Evolutionary conservation across 2,329 filamentous ascomycete genomes (phyloP), one percentile per base, ranked within the genome.

Genomic region (Trichoderma endophyticum): DNA sequence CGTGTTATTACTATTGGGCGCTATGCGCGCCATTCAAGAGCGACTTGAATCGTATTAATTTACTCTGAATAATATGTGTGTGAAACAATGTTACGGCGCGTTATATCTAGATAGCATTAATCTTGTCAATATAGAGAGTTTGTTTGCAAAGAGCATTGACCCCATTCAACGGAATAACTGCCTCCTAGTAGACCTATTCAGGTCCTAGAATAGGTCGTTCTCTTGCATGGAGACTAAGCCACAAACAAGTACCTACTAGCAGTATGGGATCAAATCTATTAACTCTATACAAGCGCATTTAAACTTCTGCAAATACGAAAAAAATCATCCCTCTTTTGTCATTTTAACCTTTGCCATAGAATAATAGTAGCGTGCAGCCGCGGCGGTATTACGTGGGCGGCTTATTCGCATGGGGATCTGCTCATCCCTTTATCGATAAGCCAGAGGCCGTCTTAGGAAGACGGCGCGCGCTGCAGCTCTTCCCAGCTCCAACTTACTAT

Each of bases 351-450:
- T 24, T 30, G 48, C 43, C n/a, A 18, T 36, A 18, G 15, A 39
- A 39, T 15, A 36, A 39, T 39, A 62, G 15, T n/a, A 36, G 30
- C 32, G n/a, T 51, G 43, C n/a, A 21, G n/a, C n/a, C 4, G 43
- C 43, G 39, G 15, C 36, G 15, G 15, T 24, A 61, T 54, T 65
- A 65, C 43, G 39, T 34, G 43, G 26, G 36, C 28, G 51, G 30
- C n/a, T 32, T 65, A 48, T 48, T n/a, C 15, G 21, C 32, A 21
- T 6, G 39, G 18, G 3, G 15, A 28, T 28, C 11, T 28, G 14
- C 48, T 18, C 30, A 43, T 14, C 30, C n/a, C 12, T 24, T 61
- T 70, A 70, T 70, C 67, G 67, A 70, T 70, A 70, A 70, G 57
- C 15, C 28, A 48, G 12, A 43, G 30, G 51, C 39, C 21, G 48